These are phyloP conservation scores for Fusarium buxicola DNA, from an alignment of 2,329 filamentous ascomycete genomes.

Conservation along the genomic window DNA sequence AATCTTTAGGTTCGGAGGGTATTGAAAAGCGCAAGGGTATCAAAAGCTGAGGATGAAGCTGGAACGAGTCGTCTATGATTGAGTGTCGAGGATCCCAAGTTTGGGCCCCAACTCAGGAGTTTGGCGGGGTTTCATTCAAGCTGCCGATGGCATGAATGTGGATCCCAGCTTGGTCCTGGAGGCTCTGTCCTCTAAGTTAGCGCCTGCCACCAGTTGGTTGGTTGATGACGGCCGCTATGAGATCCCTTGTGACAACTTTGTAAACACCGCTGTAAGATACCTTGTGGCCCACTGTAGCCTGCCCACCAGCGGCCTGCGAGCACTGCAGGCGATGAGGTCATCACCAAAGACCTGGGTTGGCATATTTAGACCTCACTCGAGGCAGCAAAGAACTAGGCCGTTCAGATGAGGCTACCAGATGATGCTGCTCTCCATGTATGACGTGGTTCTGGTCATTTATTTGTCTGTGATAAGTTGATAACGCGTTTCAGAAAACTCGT, in stretches of 20 bases:
- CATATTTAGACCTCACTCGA: slow-evolving; percentile 30
- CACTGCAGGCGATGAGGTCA: slow-evolving; percentile 42
- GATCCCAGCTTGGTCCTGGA: slow-evolving; percentile 14
- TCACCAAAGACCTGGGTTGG: slow-evolving; percentile 18
- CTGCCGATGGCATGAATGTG: slow-evolving; percentile 30
- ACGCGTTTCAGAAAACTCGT: not conserved
- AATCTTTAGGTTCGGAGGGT: slow-evolving; percentile 7
- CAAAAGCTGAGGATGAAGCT: slow-evolving; percentile 27
- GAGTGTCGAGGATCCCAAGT: slow-evolving; percentile 21
- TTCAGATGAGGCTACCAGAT: no score
- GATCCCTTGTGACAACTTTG: slow-evolving; percentile 1
- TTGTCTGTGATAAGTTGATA: not conserved
- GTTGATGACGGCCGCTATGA: slow-evolving; percentile 30
- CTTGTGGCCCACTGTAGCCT: not conserved
- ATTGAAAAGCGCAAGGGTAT: slow-evolving; percentile 25
- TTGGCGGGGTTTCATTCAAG: slow-evolving; percentile 45
- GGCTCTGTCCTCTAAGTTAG: slow-evolving; percentile 18
- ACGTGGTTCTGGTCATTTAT: no score
- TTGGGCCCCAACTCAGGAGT: slow-evolving; percentile 42
- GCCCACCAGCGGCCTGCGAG: slow-evolving; percentile 28
- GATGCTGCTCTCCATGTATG: no score
- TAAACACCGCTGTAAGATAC: slow-evolving; percentile 2
- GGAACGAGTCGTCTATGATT: slow-evolving; percentile 16
- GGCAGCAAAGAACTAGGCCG: not conserved
- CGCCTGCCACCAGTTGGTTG: slow-evolving; percentile 27